phyloP scores from a whole-genome alignment of 441 rosid species.

The Dalechampia spathulata region DNA sequence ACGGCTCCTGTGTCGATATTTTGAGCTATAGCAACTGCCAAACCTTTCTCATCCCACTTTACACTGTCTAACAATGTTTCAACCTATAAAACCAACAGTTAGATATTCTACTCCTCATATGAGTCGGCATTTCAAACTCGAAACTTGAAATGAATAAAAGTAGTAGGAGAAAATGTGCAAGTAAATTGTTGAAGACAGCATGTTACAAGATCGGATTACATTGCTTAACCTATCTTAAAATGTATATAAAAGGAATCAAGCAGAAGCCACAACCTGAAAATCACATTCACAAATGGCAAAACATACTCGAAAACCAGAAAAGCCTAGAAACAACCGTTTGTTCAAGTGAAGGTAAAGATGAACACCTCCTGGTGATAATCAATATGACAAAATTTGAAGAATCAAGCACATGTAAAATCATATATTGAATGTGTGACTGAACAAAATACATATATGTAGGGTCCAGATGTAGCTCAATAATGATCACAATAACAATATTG shows the following conservation, averaged over 20 bases:
- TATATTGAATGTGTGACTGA: not conserved
- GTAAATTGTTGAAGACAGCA: not conserved
- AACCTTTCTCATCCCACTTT: constrained; percentile 90
- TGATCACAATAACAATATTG: constrained; percentile 26
- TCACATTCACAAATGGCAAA: too few relatives aligned
- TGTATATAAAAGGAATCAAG: too few relatives aligned
- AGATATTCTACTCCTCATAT: constrained; percentile 6
- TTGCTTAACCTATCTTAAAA: too few relatives aligned
- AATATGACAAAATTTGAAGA: too few relatives aligned
- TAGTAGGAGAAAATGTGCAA: not conserved
- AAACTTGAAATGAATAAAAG: not conserved
- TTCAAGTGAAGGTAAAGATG: too few relatives aligned
- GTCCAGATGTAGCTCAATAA: constrained; percentile 63
- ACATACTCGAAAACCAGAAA: too few relatives aligned
- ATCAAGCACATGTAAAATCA: not conserved
- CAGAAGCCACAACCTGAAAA: too few relatives aligned
- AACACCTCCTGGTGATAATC: constrained; percentile 20
- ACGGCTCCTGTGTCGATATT: constrained; percentile 83
- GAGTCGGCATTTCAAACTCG: not conserved
- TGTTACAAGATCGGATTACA: too few relatives aligned
- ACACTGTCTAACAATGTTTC: constrained; percentile 53
- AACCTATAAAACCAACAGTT: constrained; percentile 39
- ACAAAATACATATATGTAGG: constrained; percentile 17
- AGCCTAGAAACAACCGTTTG: too few relatives aligned
- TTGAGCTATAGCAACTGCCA: constrained; percentile 92